Evolutionary conservation across 78 protist species (phyloP), one percentile per base, ranked within the genome.

Genomic region (Polysphondylium violaceum): DNA sequence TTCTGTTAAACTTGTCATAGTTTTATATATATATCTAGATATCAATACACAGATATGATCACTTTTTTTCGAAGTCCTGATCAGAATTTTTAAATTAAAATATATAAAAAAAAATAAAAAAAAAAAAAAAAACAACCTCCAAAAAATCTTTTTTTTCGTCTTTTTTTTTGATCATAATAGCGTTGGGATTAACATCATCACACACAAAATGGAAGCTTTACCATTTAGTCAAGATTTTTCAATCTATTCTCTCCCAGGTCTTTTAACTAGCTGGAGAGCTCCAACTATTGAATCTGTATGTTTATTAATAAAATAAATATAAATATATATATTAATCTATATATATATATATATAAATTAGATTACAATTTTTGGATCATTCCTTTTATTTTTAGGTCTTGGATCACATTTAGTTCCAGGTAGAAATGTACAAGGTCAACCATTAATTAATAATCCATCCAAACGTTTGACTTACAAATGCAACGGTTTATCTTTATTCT

Each of bases 211-310:
- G 35, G 56, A 68, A 43, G 58, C 56, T 41, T 41, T 68, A 36
- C 75, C 75, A 68, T 68, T 68, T 68, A 41, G 56, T 43, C 27
- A n/a, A 41, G 56, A 36, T 41, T 68, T 68, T 68, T 68, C 75
- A 21, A 41, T 68, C 29, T 21, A 17, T 41, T 36, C 58, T 25
- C 35, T 71, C 23, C 77, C 77, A 71, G 41, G 77, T 19, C 23
- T 50, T n/a, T 29, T 68, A 19, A 68, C 76, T 50, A 68, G 75
- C 14, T 41, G 75, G 75, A 68, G 58, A 68, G 56, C 58, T n/a
- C 56, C 75, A 68, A 65, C 74, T 27, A 17, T n/a, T 40, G 74
- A 65, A 65, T 65, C 74, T n/a, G 74, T 61, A 64, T 59, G 23
- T 59, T 59, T n/a, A 59, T 58, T 58, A 5, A 53, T 23, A 55